Conservation (phyloP, 257 asterid species). For the Nicotiana otophora region DNA sequence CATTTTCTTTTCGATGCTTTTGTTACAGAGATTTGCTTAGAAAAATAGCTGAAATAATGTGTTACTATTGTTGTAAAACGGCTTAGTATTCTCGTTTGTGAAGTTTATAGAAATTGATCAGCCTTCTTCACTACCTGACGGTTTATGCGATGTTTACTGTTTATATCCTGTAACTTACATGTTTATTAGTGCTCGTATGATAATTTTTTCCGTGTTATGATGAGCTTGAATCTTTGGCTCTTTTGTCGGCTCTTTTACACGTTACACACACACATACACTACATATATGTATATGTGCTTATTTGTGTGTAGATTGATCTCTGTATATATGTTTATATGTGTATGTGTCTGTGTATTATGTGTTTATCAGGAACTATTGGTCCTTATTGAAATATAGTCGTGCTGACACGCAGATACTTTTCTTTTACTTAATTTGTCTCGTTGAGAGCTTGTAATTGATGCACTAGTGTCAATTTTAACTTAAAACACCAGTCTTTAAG, state of each 20-base stretch:
- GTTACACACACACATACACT: neutral
- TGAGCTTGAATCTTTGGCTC: neutral
- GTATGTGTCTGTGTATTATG: neutral
- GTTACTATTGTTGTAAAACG: neutral
- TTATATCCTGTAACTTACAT: neutral
- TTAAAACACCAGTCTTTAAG: neutral
- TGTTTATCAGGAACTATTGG: neutral
- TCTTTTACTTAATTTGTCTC: neutral
- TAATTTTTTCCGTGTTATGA: too few species aligned
- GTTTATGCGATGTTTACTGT: neutral
- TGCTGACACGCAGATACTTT: neutral
- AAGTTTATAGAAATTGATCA: neutral
- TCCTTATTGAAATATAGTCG: neutral
- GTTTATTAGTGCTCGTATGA: neutral
- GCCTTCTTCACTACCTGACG: neutral
- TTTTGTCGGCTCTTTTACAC: neutral
- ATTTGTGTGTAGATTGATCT: neutral
- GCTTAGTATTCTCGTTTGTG: neutral
- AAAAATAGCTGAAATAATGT: neutral
- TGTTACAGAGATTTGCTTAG: neutral
- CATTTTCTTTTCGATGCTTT: neutral
- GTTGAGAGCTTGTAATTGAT: neutral
- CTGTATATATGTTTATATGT: neutral
- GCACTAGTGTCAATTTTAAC: neutral
- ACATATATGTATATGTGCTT: neutral